Percentiles rank a stretch among this genome's conserved stretches.
Evolutionary conservation across 331 rosid species (phyloP).

Genomic region (Rosa hybrid): DNA sequence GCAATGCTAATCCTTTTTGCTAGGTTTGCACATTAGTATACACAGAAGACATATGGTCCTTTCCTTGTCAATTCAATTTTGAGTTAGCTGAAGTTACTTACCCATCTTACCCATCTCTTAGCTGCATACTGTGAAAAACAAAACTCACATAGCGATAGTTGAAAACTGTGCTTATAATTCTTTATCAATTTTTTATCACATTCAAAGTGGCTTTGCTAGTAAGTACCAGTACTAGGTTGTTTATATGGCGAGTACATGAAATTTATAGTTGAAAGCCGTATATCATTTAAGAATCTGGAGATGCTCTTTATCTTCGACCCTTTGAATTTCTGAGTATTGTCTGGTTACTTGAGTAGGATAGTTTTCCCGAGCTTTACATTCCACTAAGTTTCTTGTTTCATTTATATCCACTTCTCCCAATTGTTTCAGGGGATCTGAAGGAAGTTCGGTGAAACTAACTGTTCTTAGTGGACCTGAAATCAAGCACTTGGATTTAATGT

Average conservation of each 20-base stretch:
- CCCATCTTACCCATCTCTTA: neutral
- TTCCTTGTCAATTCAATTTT: neutral
- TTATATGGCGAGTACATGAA: neutral
- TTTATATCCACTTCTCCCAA: slow-evolving; percentile 34
- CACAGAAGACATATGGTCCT: neutral
- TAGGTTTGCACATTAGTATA: neutral
- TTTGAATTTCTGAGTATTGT: neutral
- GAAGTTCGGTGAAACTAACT: slow-evolving; percentile 84
- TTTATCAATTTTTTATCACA: neutral
- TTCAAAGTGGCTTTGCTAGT: neutral
- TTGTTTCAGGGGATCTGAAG: slow-evolving; percentile 83
- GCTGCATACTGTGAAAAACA: neutral
- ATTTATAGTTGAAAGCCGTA: neutral
- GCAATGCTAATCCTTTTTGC: neutral
- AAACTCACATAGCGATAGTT: neutral
- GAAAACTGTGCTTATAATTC: neutral
- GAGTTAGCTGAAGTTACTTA: neutral
- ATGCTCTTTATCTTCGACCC: neutral
- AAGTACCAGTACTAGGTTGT: neutral
- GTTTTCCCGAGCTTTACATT: neutral
- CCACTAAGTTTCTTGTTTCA: slow-evolving; percentile 19
- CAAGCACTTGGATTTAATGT: slow-evolving; percentile 67
- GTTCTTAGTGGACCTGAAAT: slow-evolving; percentile 70
- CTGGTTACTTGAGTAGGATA: slow-evolving; percentile 1
- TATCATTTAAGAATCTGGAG: neutral